Evolutionary conservation across 176 grass and related monocot genomes (phyloP), one percentile per base, ranked within the genome.

Genomic region (Zea mays): DNA sequence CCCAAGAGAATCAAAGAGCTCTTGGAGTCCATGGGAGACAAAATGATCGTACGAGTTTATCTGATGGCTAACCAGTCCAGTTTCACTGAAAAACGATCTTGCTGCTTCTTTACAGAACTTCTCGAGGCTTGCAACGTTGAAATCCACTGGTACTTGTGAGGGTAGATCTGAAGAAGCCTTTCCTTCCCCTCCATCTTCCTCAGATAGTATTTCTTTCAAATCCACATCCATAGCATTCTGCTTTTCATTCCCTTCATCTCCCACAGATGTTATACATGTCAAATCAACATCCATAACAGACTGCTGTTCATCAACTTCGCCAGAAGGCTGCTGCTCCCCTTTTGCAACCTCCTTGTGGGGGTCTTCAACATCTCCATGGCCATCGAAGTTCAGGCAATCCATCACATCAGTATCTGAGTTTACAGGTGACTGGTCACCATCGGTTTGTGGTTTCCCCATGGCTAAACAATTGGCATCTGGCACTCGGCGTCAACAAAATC

Each of bases 11-110:
- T 90, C 85, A 67, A 97, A 70, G 5, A 97, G 58, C 33, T 94
- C 83, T 67, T 90, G 89, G 51, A 97, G 74, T 16, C 85, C 95
- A 74, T 91, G 89, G 14, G 81, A 79, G 40, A 97, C 13, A 79
- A 97, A 97, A 17, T 92, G 80, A 57, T 94, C 90, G 40, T 94
- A 94, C 2, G 95, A 94, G 46, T 79, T 92, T 69, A 94, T 90
- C 72, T 97, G 91, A 76, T 94, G 89, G 35, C 76, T 88, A 74
- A 90, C 78, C 3, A 94, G 82, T 15, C 89, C 85, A 56, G 6
- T 88, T 82, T 85, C 89, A 41, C 40, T 74, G 16, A 90, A 92
- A 71, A 97, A 93, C 6, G 88, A 67, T 76, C 79, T 76, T 61
- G 89, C 72, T 36, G 85, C 89, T 42, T 97, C 91, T 80, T 82